Percentiles rank a stretch among this genome's conserved stretches.
Evolutionary conservation across 805 yeast genomes (phyloP).

Genomic region (Zygosaccharomyces rouxii): DNA sequence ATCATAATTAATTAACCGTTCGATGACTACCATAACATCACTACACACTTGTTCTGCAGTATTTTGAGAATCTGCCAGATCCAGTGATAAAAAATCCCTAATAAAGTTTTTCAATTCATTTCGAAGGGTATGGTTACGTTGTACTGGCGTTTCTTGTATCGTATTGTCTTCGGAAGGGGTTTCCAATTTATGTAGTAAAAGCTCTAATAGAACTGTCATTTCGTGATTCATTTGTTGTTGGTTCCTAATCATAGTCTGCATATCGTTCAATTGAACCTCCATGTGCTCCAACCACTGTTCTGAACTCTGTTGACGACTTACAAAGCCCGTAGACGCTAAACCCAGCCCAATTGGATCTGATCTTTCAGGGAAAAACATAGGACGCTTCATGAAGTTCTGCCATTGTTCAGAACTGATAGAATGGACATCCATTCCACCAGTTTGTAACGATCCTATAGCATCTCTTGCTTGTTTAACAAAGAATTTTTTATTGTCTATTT

Average conservation of each 20-base stretch:
- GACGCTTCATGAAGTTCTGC: conserved; percentile 22
- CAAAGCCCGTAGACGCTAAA: conserved; percentile 18
- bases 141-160: conserved; percentile 2
- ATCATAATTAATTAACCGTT: conserved; percentile 20
- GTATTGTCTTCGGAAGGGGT: background rate
- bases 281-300: conserved; percentile 14
- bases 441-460: conserved; percentile 17
- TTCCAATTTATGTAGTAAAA: conserved; percentile 8
- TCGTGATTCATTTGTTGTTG: conserved; percentile 23
- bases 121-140: conserved; percentile 13
- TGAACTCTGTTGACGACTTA: conserved; percentile 18
- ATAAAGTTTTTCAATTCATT: conserved; percentile 13
- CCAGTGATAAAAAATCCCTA: conserved; percentile 15
- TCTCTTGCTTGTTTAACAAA: conserved; percentile 25
- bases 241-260: conserved; percentile 12
- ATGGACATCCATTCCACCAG: background rate
- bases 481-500: conserved; percentile 26
- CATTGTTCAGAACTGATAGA: conserved; percentile 11
- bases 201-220: conserved; percentile 11
- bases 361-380: conserved; percentile 30
- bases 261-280: conserved; percentile 1
- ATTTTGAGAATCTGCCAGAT: conserved; percentile 11
- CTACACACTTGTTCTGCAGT: conserved; percentile 7
- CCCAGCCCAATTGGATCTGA: conserved; percentile 33
- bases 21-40: conserved; percentile 8